phyloP scores from a whole-genome alignment of 352 stramenopile species.

The Globisporangium lucens region DNA sequence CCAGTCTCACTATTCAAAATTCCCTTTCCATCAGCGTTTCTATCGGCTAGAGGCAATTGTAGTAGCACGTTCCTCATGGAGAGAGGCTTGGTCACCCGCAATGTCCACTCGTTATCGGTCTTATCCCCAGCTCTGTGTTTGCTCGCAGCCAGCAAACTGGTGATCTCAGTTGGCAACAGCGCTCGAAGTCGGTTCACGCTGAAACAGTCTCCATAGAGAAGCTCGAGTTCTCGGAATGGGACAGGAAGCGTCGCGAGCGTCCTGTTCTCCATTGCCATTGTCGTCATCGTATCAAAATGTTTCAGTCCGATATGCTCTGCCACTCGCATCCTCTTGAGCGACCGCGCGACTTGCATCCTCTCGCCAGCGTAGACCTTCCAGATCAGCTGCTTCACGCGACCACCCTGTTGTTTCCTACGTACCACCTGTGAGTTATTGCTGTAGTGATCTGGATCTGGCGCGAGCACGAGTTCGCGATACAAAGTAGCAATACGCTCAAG shows the following conservation, averaged over 20 bases:
- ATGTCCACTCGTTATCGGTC: neutral
- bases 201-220: slow-evolving; percentile 11
- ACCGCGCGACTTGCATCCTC: slow-evolving; percentile 35
- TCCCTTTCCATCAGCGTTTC: neutral
- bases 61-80: slow-evolving; percentile 11
- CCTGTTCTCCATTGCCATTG: neutral
- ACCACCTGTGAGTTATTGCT: neutral
- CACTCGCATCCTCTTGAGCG: slow-evolving; percentile 29
- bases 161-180: slow-evolving; percentile 1
- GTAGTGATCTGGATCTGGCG: neutral
- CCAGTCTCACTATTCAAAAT: neutral
- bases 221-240: slow-evolving; percentile 14
- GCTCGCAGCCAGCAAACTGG: neutral
- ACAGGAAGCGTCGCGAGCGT: slow-evolving; percentile 2
- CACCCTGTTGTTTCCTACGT: slow-evolving; percentile 6
- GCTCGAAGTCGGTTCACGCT: neutral
- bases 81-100: slow-evolving; percentile 8
- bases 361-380: slow-evolving; percentile 64
- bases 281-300: neutral
- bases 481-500: neutral
- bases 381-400: slow-evolving; percentile 30
- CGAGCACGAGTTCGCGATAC: neutral
- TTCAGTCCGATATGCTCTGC: slow-evolving; percentile 7
- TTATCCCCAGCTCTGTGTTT: neutral
- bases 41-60: no score